Conservation (phyloP, 257 asterid genomes). For the Hygrophila difformis region DNA sequence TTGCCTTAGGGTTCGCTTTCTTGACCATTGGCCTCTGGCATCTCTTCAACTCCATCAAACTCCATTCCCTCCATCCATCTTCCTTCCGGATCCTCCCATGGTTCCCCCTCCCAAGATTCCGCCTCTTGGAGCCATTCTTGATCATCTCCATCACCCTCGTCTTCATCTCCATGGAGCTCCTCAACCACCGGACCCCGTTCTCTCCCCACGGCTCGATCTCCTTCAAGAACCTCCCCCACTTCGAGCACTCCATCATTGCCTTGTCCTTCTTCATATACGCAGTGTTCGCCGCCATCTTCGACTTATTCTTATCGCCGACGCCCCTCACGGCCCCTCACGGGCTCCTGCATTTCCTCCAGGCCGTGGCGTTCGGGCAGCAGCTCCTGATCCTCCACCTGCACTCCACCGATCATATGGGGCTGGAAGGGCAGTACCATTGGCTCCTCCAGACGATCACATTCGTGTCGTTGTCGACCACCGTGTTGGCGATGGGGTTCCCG, state of each 20-base stretch:
- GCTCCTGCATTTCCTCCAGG: conserved; percentile 48
- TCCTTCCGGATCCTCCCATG: conserved; percentile 54
- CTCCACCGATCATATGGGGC: conserved; percentile 71
- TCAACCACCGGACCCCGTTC: conserved; percentile 26
- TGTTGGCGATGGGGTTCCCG: conserved; percentile 31
- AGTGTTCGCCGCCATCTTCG: conserved; percentile 37
- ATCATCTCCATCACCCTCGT: conserved; percentile 32
- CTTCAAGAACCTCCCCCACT: conserved; percentile 42
- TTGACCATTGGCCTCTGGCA: conserved; percentile 69
- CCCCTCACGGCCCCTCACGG: conserved; percentile 30
- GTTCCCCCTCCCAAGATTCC: conserved; percentile 47
- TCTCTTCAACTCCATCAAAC: conserved; percentile 52
- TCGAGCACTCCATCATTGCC: conserved; percentile 77
- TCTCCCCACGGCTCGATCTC: conserved; percentile 46
- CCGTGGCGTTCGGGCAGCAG: conserved; percentile 59
- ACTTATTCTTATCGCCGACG: no score
- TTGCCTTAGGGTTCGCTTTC: conserved; percentile 60
- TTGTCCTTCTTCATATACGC: conserved; percentile 55
- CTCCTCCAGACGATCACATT: conserved; percentile 50
- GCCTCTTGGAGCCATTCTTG: conserved; percentile 43
- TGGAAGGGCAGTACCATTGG: conserved; percentile 85
- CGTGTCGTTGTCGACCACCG: conserved; percentile 33
- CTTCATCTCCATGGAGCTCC: conserved; percentile 46
- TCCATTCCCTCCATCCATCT: conserved; percentile 43
- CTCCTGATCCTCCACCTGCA: conserved; percentile 70